A percentile compares a stretch with the other conserved stretches of the same genome.
phyloP scores from a whole-genome alignment of 768 basidiomycete species.

The Ephemerocybe angulata region DNA sequence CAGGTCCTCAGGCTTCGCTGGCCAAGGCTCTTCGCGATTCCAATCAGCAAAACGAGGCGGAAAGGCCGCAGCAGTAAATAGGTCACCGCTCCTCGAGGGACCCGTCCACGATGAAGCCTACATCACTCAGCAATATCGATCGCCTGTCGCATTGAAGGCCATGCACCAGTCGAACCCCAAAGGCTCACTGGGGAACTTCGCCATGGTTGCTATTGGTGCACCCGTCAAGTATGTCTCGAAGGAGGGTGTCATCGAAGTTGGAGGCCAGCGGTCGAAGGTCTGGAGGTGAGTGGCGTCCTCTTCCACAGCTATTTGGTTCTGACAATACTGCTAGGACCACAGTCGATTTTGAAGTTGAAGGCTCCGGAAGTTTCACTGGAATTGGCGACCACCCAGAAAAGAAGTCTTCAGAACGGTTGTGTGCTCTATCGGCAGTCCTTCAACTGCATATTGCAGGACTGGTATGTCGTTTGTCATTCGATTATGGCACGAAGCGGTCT shows the following conservation, averaged over 20 bases:
- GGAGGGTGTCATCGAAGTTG: constrained; percentile 26
- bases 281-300: constrained; percentile 40
- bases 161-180: constrained; percentile 34
- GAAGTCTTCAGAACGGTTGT: constrained; percentile 71
- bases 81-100: constrained; percentile 23
- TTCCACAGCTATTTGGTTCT: not conserved
- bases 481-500: not conserved
- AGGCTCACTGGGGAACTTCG: constrained; percentile 40
- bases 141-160: constrained; percentile 28
- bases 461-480: constrained; percentile 57
- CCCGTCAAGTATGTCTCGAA: constrained; percentile 31
- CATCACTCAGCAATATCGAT: constrained; percentile 29
- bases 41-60: constrained; percentile 6
- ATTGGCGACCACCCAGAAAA: constrained; percentile 57
- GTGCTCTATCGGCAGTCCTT: constrained; percentile 68
- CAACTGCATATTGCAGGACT: constrained; percentile 62
- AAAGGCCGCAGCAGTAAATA: not conserved
- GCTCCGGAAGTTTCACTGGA: constrained; percentile 49
- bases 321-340: constrained; percentile 34
- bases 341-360: constrained; percentile 34
- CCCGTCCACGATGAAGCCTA: constrained; percentile 34
- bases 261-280: constrained; percentile 21
- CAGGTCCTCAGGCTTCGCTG: not conserved
- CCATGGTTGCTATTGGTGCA: constrained; percentile 22
- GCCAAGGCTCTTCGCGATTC: constrained; percentile 2